Base-by-base conservation (phyloP, 495 filamentous ascomycete genomes). In the Achaetomiella virescens region DNA sequence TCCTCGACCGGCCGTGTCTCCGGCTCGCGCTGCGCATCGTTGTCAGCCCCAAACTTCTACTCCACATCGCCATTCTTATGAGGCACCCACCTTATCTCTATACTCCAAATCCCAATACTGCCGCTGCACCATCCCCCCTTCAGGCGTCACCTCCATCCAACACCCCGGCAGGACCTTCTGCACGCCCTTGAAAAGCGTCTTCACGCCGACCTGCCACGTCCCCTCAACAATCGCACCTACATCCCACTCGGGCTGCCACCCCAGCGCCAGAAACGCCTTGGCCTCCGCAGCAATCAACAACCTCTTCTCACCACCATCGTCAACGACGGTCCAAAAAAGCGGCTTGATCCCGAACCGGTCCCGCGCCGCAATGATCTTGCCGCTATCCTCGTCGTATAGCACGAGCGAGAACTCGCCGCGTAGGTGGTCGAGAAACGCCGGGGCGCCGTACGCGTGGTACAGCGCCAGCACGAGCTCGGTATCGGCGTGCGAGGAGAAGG, bases 331-430 rank as follows among this genome's bases (percentile, higher is more conserved):
- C 65, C 72, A 81, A 50, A 75, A 75, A 0, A 82, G 62, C 27
- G 77, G 78, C 60, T 81, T 80, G 54, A 82, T 75, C 1, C 79
- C 78, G 64, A 75, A 81, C 3, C 79, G 72, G 57, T 79, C 78
- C 35, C 76, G 63, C 9, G 72, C 73, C 6, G 73, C 72, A 35
- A 80, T 62, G 37, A 80, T 70, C 21, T 51, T 72, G 48, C 20
- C 56, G 48, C 14, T 64, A 43, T 27, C 64, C n/a, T 52, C 61
- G 62, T 81, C 77, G 57, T 73, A 80, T 11, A 81, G 48, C n/a
- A 73, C 67, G 1, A 78, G 61, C 5, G 79, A 70, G 51, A 81
- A 81, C 50, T 81, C 78, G 15, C 78, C 77, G 14, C 79, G 66
- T 11, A 81, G 66, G 24, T 76, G 66, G 2, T 68, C 61, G 11